A percentile compares a stretch with the other conserved stretches of the same genome.
phyloP scores from a whole-genome alignment of 768 basidiomycete species.

The Cantharellus anzutake region DNA sequence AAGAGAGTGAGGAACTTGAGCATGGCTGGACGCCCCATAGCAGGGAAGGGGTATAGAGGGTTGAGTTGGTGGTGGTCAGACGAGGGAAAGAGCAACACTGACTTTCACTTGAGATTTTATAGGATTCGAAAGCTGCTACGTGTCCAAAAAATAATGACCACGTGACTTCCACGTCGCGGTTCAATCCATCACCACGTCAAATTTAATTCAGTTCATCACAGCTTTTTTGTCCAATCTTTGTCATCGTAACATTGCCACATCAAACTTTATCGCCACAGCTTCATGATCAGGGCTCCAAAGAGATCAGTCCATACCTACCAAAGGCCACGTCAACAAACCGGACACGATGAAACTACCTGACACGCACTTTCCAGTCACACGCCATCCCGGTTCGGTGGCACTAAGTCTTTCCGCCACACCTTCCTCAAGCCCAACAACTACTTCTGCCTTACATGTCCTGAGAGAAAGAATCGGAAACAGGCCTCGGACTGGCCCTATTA shows the following conservation, averaged over 20 bases:
- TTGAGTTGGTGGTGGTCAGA: not conserved
- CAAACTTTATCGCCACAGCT: too few species aligned
- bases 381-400: conserved; percentile 33
- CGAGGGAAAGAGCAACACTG: too few species aligned
- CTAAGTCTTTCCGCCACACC: conserved; percentile 54
- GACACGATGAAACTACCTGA: not conserved
- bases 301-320: not conserved
- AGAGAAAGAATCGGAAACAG: conserved; percentile 68
- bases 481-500: conserved; percentile 52
- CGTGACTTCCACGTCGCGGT: too few species aligned
- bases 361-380: conserved; percentile 58
- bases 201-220: too few species aligned
- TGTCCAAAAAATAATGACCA: too few species aligned
- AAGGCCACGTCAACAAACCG: not conserved
- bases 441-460: conserved; percentile 91
- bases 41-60: not conserved
- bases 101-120: too few species aligned
- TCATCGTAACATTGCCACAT: too few species aligned
- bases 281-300: not conserved
- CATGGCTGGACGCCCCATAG: not conserved
- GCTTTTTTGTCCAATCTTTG: too few species aligned
- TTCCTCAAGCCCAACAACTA: conserved; percentile 61
- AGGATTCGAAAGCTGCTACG: too few species aligned
- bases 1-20: conserved; percentile 13
- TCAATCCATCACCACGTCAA: too few species aligned